Evolutionary conservation across 495 filamentous ascomycete genomes (phyloP), one percentile per base, ranked within the genome.

Genomic region (Sphaerosporella brunnea): DNA sequence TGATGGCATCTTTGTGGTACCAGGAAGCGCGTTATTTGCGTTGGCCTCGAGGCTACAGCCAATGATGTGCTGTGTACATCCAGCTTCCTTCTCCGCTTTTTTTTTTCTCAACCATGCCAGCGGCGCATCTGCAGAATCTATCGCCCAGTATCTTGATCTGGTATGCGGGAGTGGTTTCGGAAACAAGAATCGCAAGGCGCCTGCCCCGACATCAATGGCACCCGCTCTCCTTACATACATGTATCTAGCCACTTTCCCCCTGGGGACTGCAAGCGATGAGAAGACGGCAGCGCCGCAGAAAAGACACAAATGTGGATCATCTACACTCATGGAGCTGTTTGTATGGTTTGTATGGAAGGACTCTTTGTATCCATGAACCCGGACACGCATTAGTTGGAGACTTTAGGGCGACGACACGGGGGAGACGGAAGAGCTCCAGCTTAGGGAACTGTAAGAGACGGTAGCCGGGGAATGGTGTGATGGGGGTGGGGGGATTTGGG

Each of bases 351-450:
- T n/a, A n/a, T n/a, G n/a, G n/a, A n/a, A n/a, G 21, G 37, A 40
- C 24, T 25, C 13, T 11, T 43, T 24, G 23, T 24, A 43, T 43
- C 21, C 40, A 43, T 43, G 40, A 43, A 24, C 40, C 40, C 23
- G 23, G 40, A 19, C 40, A 11, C 40, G 40, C 40, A 43, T 43
- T 43, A 16, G 40, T 43, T 43, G 40, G 21, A 43, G 10, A 2
- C 18, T 7, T 42, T 43, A 43, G 40, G 40, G 40, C 20, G 40
- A 24, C 20, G 26, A 21, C 37, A 11, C 11, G 21, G 40, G 40
- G 39, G 23, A 25, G 39, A 18, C 35, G 16, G 28, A 32, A 32
- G 28, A 5, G 5, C 13, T 13, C 28, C 28, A 13, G 28, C 28
- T 32, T 32, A 32, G 37, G 37, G 3, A 18, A 21, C 37, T 26